Percentiles rank a stretch among this genome's conserved stretches.
phyloP scores from a whole-genome alignment of 1,284 basidiomycete genomes.

The Microbotryum lychnidis-dioicae region DNA sequence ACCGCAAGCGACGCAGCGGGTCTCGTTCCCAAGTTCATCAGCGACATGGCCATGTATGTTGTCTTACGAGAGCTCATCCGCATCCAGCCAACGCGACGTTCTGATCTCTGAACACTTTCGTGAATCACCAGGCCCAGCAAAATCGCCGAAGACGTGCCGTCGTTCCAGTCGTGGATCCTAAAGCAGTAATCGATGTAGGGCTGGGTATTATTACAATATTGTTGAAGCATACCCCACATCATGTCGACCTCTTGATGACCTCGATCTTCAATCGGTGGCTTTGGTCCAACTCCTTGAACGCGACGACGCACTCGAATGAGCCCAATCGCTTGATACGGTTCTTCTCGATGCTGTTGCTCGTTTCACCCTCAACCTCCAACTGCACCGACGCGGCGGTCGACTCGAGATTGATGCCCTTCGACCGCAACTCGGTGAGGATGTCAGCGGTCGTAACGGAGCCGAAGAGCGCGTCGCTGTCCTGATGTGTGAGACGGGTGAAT shows the following conservation, averaged over 20 bases:
- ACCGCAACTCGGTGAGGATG: constrained; percentile 8
- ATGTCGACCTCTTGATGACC: constrained; percentile 5
- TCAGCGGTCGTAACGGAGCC: constrained; percentile 23
- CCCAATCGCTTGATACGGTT: constrained; percentile 23
- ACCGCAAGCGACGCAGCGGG: constrained; percentile 18
- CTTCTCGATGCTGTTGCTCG: constrained; percentile 8
- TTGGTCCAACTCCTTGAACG: constrained; percentile 7
- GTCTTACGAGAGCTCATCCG: neutral
- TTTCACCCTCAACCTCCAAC: constrained; percentile 6
- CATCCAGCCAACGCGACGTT: neutral
- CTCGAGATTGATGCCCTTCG: constrained; percentile 2
- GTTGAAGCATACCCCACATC: too few relatives aligned
- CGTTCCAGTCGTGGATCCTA: constrained; percentile 20
- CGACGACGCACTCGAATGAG: constrained; percentile 9
- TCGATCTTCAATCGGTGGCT: constrained; percentile 3
- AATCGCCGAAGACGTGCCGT: constrained; percentile 24
- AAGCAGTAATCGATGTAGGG: too few relatives aligned
- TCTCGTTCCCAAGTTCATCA: constrained; percentile 15
- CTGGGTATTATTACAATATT: too few relatives aligned
- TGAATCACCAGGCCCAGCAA: constrained; percentile 16
- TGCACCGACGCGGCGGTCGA: constrained; percentile 5
- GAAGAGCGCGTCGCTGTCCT: constrained; percentile 16
- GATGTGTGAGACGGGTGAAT: neutral
- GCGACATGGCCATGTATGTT: constrained; percentile 13
- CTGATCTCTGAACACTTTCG: neutral